Evolutionary conservation across 805 yeast species (phyloP).

Genomic region (Sugiyamaella smithiae): DNA sequence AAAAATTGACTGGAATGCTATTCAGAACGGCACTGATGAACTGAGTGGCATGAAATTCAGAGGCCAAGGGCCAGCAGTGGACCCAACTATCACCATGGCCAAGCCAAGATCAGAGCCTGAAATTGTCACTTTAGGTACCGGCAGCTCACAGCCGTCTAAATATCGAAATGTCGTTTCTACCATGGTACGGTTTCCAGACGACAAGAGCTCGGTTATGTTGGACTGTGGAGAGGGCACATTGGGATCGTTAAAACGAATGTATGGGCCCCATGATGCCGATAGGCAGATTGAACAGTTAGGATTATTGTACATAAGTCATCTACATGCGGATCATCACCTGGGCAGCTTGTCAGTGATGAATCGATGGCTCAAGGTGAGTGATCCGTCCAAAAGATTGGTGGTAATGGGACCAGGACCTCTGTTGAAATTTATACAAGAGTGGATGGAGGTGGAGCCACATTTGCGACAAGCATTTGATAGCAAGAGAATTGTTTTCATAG

Average conservation of each 20-base stretch:
- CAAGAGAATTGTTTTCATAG: slow-evolving; percentile 47
- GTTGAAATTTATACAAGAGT: slow-evolving; percentile 62
- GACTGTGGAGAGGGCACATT: slow-evolving; percentile 97
- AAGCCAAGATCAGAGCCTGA: slow-evolving; percentile 39
- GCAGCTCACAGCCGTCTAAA: slow-evolving; percentile 84
- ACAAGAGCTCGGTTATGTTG: slow-evolving; percentile 46
- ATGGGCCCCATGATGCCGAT: slow-evolving; percentile 45
- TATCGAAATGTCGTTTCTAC: slow-evolving; percentile 84
- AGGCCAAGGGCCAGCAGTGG: background rate
- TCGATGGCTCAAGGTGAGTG: slow-evolving; percentile 50
- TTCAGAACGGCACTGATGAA: background rate
- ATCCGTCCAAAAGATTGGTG: slow-evolving; percentile 38
- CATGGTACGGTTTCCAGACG: slow-evolving; percentile 62
- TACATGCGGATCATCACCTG: slow-evolving; percentile 96
- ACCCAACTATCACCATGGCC: background rate
- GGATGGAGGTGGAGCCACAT: slow-evolving; percentile 51
- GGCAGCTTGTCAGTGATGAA: slow-evolving; percentile 71
- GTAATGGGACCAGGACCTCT: slow-evolving; percentile 77
- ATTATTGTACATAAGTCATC: slow-evolving; percentile 73
- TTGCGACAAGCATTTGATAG: slow-evolving; percentile 32
- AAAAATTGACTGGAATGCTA: background rate
- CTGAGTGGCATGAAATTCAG: background rate
- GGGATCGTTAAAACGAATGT: slow-evolving; percentile 65
- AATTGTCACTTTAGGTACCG: slow-evolving; percentile 82
- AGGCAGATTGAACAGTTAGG: slow-evolving; percentile 58